Evolutionary conservation across 805 yeast genomes (phyloP), one percentile per base, ranked within the genome.

Genomic region (Candida rishiriensis): DNA sequence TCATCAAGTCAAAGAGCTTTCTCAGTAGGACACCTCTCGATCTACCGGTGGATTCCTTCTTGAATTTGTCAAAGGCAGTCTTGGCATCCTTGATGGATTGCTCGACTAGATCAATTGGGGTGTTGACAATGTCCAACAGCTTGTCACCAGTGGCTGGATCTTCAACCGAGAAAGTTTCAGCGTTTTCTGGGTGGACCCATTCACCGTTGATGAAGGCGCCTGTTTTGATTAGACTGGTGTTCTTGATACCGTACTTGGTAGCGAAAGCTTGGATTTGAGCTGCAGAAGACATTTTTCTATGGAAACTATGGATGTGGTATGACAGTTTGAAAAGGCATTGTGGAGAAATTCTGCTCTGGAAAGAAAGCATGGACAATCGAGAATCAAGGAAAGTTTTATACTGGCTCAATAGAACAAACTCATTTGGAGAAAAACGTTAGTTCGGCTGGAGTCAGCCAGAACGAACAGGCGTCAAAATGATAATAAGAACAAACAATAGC

Each of bases 61-160:
- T 72, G 68, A 79, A 83, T 13, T 58, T 34, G 34, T 62, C 55
- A 63, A 84, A 85, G 0, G 89, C 79, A 1, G 42, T 53, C 34
- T 65, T 50, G 2, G 91, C 87, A 16, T 69, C 68, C 13, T 65
- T 67, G 46, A 86, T 77, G 2, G 93, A 87, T 18, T 57, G 57
- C 36, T 66, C 61, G 36, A 70, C 77, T 42, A 70, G 75, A 38
- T 78, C 84, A 3, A 69, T 59, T 10, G 63, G 59, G 10, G 73
- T 64, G 30, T 84, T 80, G 10, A 85, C 76, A 2, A 85, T 84
- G 3, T 69, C 65, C 6, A 80, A 75, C 21, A 81, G 53, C 13
- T 69, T 65, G 15, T 72, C 72, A 17, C 69, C 72, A 21, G 75
- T 72, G 0, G 95, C 95, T 4, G 97, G 97, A 61, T 91, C 88